Percentiles rank a stretch among this genome's conserved stretches.
Evolutionary conservation across 2,329 filamentous ascomycete genomes (phyloP).

Genomic region (Acarospora socialis): DNA sequence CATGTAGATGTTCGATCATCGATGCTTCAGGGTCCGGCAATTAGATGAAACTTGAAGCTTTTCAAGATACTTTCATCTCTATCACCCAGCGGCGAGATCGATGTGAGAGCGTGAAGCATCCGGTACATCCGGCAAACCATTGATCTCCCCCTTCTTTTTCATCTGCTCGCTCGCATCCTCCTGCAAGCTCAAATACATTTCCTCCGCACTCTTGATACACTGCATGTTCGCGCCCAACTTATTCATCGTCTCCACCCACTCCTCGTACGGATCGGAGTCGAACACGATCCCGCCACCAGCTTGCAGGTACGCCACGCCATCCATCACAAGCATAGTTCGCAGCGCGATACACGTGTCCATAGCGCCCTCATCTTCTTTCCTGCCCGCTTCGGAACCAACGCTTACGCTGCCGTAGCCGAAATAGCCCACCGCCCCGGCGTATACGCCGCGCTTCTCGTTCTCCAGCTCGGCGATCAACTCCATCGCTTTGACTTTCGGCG

Average conservation of each 20-base stretch:
- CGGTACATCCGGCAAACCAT: too few relatives aligned
- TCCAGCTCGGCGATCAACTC: conserved; percentile 92
- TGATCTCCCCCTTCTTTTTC: too few relatives aligned
- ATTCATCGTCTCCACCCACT: conserved; percentile 95
- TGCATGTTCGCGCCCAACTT: conserved; percentile 84
- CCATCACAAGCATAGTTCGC: conserved; percentile 88
- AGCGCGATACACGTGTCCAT: conserved; percentile 83
- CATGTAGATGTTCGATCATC: too few relatives aligned
- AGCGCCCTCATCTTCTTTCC: conserved; percentile 55
- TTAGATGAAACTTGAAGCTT: too few relatives aligned
- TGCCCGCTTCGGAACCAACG: conserved; percentile 14
- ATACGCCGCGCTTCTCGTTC: conserved; percentile 83
- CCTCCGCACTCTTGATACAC: conserved; percentile 73
- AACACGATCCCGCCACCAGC: conserved; percentile 80
- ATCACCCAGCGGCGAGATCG: too few relatives aligned
- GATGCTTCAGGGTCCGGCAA: too few relatives aligned
- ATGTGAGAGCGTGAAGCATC: too few relatives aligned
- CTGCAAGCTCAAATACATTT: conserved; percentile 40
- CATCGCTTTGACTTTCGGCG: conserved; percentile 94
- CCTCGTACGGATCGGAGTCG: conserved; percentile 79
- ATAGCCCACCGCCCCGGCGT: conserved; percentile 91
- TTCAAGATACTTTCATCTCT: too few relatives aligned
- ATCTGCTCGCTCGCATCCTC: conserved; percentile 11
- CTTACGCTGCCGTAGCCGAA: conserved; percentile 72
- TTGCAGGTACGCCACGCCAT: conserved; percentile 82